Evolutionary conservation across 2,329 filamentous ascomycete species (phyloP).

Genomic region (Fusarium odoratissimum): DNA sequence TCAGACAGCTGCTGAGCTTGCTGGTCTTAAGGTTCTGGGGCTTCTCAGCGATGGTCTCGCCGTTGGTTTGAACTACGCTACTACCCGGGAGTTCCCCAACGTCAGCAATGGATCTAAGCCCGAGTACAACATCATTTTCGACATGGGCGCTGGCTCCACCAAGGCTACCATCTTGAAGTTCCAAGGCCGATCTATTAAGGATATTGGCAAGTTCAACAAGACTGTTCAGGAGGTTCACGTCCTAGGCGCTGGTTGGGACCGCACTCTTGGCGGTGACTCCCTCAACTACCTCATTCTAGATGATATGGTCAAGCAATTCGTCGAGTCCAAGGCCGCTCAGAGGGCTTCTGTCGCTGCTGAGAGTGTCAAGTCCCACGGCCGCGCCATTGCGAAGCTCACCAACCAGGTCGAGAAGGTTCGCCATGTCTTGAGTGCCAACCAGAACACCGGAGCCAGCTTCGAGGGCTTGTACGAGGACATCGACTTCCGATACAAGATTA

Average conservation of each 20-base stretch:
- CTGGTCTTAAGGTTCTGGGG: conserved; percentile 85
- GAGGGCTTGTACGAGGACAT: conserved; percentile 92
- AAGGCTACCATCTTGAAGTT: conserved; percentile 92
- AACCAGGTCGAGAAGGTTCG: conserved; percentile 90
- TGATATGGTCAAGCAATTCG: conserved; percentile 85
- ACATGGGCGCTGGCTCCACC: conserved; percentile 96
- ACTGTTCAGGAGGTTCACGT: conserved; percentile 96
- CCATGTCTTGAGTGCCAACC: conserved; percentile 93
- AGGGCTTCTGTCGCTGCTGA: conserved; percentile 71
- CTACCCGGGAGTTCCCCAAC: conserved; percentile 87
- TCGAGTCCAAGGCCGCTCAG: conserved; percentile 75
- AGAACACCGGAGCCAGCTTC: conserved; percentile 81
- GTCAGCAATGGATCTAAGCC: conserved; percentile 85
- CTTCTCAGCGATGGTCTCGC: conserved; percentile 91
- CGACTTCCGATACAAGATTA: conserved; percentile 92
- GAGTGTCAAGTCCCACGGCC: conserved; percentile 78
- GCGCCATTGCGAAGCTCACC: conserved; percentile 88
- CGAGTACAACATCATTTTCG: conserved; percentile 92
- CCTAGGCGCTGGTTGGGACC: conserved; percentile 88
- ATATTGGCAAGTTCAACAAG: conserved; percentile 93
- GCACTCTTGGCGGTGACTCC: conserved; percentile 87
- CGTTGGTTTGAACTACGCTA: conserved; percentile 95
- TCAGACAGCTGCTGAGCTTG: conserved; percentile 84
- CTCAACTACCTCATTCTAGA: conserved; percentile 90
- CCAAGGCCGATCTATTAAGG: conserved; percentile 89